A percentile compares a stretch with the other conserved stretches of the same genome.
Conservation (phyloP, 306 rosid genomes). For the Sicyos baderoa region DNA sequence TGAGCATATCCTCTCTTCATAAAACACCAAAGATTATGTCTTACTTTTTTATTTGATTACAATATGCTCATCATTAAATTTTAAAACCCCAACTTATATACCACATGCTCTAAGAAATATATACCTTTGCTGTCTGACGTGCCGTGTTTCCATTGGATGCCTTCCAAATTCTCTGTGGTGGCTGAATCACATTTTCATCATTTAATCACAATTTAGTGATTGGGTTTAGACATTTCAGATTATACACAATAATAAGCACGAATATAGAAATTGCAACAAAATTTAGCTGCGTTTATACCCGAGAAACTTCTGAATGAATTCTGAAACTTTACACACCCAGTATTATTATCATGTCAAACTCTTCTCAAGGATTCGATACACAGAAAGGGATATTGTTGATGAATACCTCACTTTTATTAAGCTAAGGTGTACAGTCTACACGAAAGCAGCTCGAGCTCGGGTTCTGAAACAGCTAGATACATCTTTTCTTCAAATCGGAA, state of each 20-base stretch:
- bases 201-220: slow-evolving; percentile 6
- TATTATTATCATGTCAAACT: neutral
- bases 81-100: slow-evolving; percentile 21
- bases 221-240: slow-evolving; percentile 15
- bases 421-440: neutral
- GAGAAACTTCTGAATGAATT: neutral
- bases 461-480: neutral
- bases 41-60: slow-evolving; percentile 35
- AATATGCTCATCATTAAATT: slow-evolving; percentile 44
- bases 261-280: neutral
- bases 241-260: slow-evolving; percentile 10
- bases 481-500: neutral
- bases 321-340: slow-evolving; percentile 2
- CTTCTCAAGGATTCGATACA: neutral
- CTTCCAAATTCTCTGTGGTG: slow-evolving; percentile 12
- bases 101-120: slow-evolving; percentile 21
- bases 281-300: neutral
- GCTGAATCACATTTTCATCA: slow-evolving; percentile 16
- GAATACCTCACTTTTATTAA: neutral
- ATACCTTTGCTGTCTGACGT: slow-evolving; percentile 70
- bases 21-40: slow-evolving; percentile 21
- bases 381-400: neutral
- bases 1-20: slow-evolving; percentile 20
- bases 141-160: slow-evolving; percentile 32
- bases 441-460: neutral